Evolutionary conservation across 2,329 filamentous ascomycete species (phyloP).

Genomic region (Fusarium sublunatum): DNA sequence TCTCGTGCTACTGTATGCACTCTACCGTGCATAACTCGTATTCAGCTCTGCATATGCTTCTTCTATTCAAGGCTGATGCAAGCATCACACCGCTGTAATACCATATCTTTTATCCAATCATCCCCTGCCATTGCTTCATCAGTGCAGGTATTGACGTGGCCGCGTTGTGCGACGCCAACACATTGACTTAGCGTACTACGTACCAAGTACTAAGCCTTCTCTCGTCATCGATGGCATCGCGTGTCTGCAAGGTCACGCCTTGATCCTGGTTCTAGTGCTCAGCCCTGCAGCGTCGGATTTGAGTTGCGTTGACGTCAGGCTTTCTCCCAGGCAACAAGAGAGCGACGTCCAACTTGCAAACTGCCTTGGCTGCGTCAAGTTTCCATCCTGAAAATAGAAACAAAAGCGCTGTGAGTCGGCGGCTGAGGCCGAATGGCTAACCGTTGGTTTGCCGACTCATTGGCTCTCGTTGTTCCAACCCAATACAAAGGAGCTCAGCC

Average conservation of each 20-base stretch:
- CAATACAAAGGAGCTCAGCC: not conserved
- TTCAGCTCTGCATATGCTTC: not conserved
- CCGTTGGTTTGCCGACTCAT: not conserved
- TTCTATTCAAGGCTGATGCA: conserved; percentile 1
- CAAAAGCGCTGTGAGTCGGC: not conserved
- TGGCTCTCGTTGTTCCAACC: not conserved
- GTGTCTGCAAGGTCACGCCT: conserved; percentile 8
- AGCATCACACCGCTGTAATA: conserved; percentile 24
- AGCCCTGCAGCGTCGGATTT: conserved; percentile 29
- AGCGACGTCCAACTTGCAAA: conserved; percentile 5
- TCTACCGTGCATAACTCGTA: conserved; percentile 32
- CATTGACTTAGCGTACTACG: not conserved
- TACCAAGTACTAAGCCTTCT: not conserved
- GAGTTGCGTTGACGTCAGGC: conserved; percentile 27
- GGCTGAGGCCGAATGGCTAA: not conserved
- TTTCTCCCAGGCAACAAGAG: conserved; percentile 29
- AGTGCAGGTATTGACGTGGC: conserved; percentile 31
- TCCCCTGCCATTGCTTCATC: not conserved
- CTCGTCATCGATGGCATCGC: conserved; percentile 18
- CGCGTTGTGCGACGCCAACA: conserved; percentile 29
- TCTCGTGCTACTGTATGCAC: conserved; percentile 32
- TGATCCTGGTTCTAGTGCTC: conserved; percentile 22
- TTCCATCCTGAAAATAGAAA: not conserved
- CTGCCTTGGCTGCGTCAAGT: not conserved
- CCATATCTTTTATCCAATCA: conserved; percentile 7